Base-by-base conservation (phyloP, 179 eudicot species). In the Carnegiea gigantea region DNA sequence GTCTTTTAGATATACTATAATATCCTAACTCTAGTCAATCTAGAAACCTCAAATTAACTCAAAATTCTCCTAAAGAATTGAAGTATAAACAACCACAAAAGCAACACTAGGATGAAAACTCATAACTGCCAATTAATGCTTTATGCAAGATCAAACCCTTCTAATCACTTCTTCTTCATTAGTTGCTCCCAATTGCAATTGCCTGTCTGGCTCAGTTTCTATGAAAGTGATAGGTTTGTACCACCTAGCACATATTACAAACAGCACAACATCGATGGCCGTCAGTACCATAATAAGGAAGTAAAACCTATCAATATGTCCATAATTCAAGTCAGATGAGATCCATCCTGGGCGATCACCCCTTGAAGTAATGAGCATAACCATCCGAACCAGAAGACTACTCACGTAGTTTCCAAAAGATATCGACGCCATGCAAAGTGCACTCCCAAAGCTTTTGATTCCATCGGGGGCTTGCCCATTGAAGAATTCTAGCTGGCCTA, bases 391-490 rank as follows among this genome's bases (percentile, higher is more conserved):
- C 7, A 93, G 73, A 33, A 93, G 77, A 75, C 90, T 88, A 78
- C 97, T 93, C 4, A 87, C 92, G 17, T 91, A 93, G 78, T 93
- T 93, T 18, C 97, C 95, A 1, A 93, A 76, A 7, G 95, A 90
- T 43, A 92, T 90, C 0, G 93, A 90, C 1, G 95, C 90, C 97
- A 93, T 93, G 53, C 95, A 91, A 53, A 93, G 92, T 9, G 97
- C 89, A 80, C 95, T 93, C 4, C 97, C 97, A n/a, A 93, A 91
- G 64, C 93, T 90, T 81, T 93, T 93, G 1, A 93, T 90, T 11
- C 95, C 93, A 73, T 93, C 95, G 0, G 97, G 97, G 21, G 93
- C 89, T 48, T 93, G 95, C 2, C 88, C 88, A n/a, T 92, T 92
- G 85, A 93, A 93, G 73, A 93, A 93, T 86, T 93, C 97, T 60